Base-by-base conservation (phyloP, 2,329 filamentous ascomycete genomes). In the Alternaria alternata region DNA sequence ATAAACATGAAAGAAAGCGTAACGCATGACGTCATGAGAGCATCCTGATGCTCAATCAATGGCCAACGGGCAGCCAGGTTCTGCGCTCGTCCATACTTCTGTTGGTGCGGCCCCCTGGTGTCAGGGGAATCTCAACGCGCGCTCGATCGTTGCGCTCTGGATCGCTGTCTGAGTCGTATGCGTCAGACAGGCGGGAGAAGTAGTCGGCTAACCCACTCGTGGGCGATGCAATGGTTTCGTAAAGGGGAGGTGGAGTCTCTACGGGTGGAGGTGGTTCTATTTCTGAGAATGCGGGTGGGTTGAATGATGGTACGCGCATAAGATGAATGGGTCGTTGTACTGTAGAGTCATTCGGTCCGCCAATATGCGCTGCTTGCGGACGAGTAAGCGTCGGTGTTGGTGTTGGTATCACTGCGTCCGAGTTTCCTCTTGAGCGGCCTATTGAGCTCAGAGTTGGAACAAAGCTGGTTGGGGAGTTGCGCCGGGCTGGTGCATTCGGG, bases 211-310 rank as follows among this genome's bases (percentile, higher is more conserved):
- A 78, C 0, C 87, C 87, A 12, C 77, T 89, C 79, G 81, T 93
- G 78, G 75, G 92, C 16, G 90, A 91, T 1, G 95, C 87, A 38
- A 96, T 91, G 4, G 85, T 84, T 60, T 94, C 91, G 75, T 97
- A 97, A 58, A 91, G 88, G 1, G 94, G 94, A 7, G 94, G 94
- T 1, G 93, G 93, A 0, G 93, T 96, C 65, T 91, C 83, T 16
- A 91, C 77, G 1, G 90, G 88, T 51, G 91, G 91, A 4, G 92
- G 91, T 0, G 91, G 89, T 5, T 88, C 85, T 54, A 96, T 91
- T 5, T 92, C 92, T 63, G 95, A 90, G 72, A 96, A 97, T 0
- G 92, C 88, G 0, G 94, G 93, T 2, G 94, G 94, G 60, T 93
- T 93, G 80, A 93, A 96, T 0, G 92, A 96, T 0, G 94, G 94